phyloP scores from a whole-genome alignment of 2,329 filamentous ascomycete species.

The Penicillium sp. region DNA sequence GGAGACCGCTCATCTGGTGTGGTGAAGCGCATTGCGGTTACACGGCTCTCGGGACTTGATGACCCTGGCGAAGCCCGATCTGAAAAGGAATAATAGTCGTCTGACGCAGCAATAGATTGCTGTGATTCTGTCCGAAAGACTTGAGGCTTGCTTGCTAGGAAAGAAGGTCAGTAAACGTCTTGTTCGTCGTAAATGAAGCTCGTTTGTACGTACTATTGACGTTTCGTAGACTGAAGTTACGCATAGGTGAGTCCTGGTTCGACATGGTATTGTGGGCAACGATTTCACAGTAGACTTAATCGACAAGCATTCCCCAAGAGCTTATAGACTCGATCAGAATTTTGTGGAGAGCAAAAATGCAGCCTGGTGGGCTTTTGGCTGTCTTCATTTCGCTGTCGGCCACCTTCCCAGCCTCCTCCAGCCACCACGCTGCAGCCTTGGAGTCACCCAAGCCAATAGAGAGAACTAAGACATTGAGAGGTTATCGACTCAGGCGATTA shows the following conservation, averaged over 20 bases:
- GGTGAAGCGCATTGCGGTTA: slow-evolving; percentile 40
- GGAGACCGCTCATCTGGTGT: slow-evolving; percentile 41
- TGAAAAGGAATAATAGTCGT: slow-evolving; percentile 48
- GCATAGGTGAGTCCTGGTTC: slow-evolving; percentile 5
- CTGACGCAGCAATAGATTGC: slow-evolving; percentile 46
- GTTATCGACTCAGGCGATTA: slow-evolving; percentile 12
- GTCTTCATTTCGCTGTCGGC: slow-evolving; percentile 15
- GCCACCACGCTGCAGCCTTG: slow-evolving; percentile 15
- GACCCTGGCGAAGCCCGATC: slow-evolving; percentile 27
- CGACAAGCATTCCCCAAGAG: slow-evolving; percentile 21
- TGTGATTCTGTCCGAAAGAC: slow-evolving; percentile 40
- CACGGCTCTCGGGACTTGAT: slow-evolving; percentile 36
- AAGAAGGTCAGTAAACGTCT: slow-evolving; percentile 6
- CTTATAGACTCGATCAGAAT: slow-evolving; percentile 12
- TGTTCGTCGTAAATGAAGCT: not conserved
- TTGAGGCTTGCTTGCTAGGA: slow-evolving; percentile 43
- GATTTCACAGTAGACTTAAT: slow-evolving; percentile 16
- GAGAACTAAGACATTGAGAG: slow-evolving; percentile 14
- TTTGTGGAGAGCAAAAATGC: slow-evolving; percentile 6
- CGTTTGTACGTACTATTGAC: slow-evolving; percentile 21
- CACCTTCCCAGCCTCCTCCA: slow-evolving; percentile 17
- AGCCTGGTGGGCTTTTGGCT: slow-evolving; percentile 21
- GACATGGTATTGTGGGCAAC: slow-evolving; percentile 21
- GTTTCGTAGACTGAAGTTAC: slow-evolving; percentile 24
- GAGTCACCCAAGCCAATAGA: slow-evolving; percentile 15